Percentiles rank a stretch among this genome's conserved stretches.
These are phyloP conservation scores for Saturnispora sekii DNA, from an alignment of 805 yeast species.

Conservation along the genomic window DNA sequence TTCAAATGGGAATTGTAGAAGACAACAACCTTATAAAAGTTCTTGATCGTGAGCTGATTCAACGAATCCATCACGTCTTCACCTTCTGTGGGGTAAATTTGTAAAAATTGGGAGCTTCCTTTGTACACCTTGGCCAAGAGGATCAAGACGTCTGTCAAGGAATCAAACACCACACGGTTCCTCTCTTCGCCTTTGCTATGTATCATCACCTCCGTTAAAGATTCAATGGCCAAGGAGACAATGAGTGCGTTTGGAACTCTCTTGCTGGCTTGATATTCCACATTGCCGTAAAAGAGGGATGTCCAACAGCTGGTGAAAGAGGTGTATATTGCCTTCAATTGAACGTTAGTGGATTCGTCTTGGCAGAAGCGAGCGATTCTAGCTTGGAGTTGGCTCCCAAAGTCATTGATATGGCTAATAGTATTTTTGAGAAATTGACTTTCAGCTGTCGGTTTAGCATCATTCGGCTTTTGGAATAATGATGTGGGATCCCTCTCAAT, in stretches of 20 bases:
- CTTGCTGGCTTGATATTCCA: slow-evolving; percentile 44
- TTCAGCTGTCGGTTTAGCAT: too few relatives aligned
- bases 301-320: neutral
- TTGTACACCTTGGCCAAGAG: slow-evolving; percentile 52
- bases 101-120: slow-evolving; percentile 38
- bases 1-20: slow-evolving; percentile 54
- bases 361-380: neutral
- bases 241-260: slow-evolving; percentile 50
- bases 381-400: neutral
- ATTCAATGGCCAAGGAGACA: slow-evolving; percentile 54
- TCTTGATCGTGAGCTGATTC: slow-evolving; percentile 55
- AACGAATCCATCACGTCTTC: slow-evolving; percentile 33
- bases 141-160: slow-evolving; percentile 50
- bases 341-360: slow-evolving; percentile 1
- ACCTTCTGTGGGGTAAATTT: slow-evolving; percentile 25
- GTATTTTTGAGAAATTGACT: too few relatives aligned
- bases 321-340: neutral
- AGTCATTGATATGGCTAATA: neutral
- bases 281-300: slow-evolving; percentile 8
- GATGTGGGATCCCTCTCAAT: slow-evolving; percentile 1
- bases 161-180: slow-evolving; percentile 40
- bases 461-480: too few relatives aligned
- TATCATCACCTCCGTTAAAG: slow-evolving; percentile 46
- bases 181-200: slow-evolving; percentile 60
- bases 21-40: slow-evolving; percentile 55